Evolutionary conservation across 352 stramenopile species (phyloP).

Genomic region (Pythium sp.): DNA sequence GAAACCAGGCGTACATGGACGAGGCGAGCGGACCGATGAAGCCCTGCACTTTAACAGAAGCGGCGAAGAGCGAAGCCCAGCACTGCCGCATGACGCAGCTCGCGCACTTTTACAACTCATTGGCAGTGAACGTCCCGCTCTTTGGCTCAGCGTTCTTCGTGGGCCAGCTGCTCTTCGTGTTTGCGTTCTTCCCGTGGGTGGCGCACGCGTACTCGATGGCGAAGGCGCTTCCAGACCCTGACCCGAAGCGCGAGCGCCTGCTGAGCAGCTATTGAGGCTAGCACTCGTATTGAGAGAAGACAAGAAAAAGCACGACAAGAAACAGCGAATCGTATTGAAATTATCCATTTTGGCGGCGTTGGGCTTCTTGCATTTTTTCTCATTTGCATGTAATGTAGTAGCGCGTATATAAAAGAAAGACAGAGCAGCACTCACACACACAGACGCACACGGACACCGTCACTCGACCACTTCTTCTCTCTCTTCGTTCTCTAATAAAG

Average conservation of each 20-base stretch:
- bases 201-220: conserved; percentile 72
- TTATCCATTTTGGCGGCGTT: neutral
- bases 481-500: conserved; percentile 16
- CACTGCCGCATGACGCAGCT: conserved; percentile 81
- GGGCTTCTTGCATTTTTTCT: conserved; percentile 2
- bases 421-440: conserved; percentile 14
- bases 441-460: conserved; percentile 6
- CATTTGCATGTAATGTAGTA: neutral
- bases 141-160: conserved; percentile 76
- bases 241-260: conserved; percentile 71
- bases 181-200: conserved; percentile 75
- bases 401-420: conserved; percentile 17
- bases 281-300: neutral
- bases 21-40: conserved; percentile 31
- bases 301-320: neutral
- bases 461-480: conserved; percentile 4
- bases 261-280: conserved; percentile 49
- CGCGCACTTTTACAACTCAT: conserved; percentile 75
- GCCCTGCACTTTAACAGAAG: conserved; percentile 69
- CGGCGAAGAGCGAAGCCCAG: conserved; percentile 38
- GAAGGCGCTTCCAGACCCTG: conserved; percentile 49
- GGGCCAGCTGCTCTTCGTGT: conserved; percentile 68
- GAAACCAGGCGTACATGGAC: conserved; percentile 69
- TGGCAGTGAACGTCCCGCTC: conserved; percentile 68
- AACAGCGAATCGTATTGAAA: neutral